Conservation (phyloP, 2,329 filamentous ascomycete species). For the Epichloe typhina region DNA sequence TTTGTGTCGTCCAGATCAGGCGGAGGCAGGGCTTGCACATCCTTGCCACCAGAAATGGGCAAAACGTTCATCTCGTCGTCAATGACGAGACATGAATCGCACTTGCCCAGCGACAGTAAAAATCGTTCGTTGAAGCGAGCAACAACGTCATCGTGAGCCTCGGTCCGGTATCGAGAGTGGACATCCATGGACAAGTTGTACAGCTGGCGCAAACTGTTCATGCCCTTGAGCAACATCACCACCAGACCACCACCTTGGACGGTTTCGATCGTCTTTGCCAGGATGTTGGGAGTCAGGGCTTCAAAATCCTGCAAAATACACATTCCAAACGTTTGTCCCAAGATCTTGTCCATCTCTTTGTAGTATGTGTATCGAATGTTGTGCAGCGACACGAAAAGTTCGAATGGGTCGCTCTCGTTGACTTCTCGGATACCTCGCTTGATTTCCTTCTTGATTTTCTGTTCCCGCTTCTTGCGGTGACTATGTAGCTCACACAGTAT, state of each 20-base stretch:
- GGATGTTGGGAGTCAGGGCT: conserved; percentile 89
- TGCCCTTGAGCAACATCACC: conserved; percentile 81
- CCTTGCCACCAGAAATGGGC: conserved; percentile 90
- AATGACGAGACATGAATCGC: conserved; percentile 85
- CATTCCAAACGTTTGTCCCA: conserved; percentile 97
- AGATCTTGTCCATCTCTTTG: conserved; percentile 97
- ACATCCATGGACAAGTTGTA: conserved; percentile 98
- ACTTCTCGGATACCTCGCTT: conserved; percentile 87
- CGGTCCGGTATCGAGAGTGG: conserved; percentile 89
- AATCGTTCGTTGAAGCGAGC: conserved; percentile 97
- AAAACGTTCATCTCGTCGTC: conserved; percentile 97
- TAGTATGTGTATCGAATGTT: conserved; percentile 99
- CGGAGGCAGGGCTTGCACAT: conserved; percentile 69
- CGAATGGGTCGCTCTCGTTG: conserved; percentile 89
- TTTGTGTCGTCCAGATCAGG: conserved; percentile 61
- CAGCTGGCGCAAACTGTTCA: conserved; percentile 92
- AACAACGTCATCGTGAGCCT: conserved; percentile 88
- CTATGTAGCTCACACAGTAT: conserved; percentile 22
- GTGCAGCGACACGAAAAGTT: conserved; percentile 90
- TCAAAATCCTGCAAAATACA: conserved; percentile 98
- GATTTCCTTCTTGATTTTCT: conserved; percentile 97
- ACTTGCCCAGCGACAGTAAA: conserved; percentile 87
- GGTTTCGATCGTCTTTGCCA: conserved; percentile 91
- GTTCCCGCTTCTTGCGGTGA: conserved; percentile 95
- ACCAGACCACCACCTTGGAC: conserved; percentile 93